These are phyloP conservation scores for Chlorophyllum brunneum DNA, from an alignment of 768 basidiomycete genomes.

Conservation along the genomic window DNA sequence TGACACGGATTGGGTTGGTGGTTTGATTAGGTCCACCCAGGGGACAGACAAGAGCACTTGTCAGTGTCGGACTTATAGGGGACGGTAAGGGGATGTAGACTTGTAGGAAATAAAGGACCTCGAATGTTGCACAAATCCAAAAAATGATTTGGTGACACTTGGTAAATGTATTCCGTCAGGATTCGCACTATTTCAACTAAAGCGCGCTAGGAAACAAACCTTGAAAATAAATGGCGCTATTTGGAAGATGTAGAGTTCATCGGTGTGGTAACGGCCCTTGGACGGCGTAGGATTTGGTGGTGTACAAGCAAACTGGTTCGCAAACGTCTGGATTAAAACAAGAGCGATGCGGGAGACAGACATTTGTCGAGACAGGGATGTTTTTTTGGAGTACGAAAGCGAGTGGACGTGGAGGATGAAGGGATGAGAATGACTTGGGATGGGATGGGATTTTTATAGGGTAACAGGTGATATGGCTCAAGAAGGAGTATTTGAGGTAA, in stretches of 20 bases:
- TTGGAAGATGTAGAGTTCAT: slow-evolving; percentile 47
- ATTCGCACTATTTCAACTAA: not conserved
- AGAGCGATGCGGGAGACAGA: slow-evolving; percentile 44
- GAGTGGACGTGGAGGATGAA: not conserved
- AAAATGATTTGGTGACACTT: slow-evolving; percentile 48
- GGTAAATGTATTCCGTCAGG: not conserved
- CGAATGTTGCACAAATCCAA: slow-evolving; percentile 48
- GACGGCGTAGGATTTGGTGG: slow-evolving; percentile 53
- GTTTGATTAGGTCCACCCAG: slow-evolving; percentile 19
- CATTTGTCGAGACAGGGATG: slow-evolving; percentile 28
- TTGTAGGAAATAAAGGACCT: slow-evolving; percentile 40
- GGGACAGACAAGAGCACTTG: slow-evolving; percentile 29
- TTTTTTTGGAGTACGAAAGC: not conserved
- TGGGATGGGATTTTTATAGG: slow-evolving; percentile 15
- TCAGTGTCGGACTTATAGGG: slow-evolving; percentile 25
- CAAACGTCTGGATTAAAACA: slow-evolving; percentile 43
- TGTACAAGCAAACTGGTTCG: slow-evolving; percentile 49
- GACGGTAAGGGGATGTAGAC: slow-evolving; percentile 26
- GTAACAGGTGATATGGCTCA: not conserved
- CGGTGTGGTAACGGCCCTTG: slow-evolving; percentile 50
- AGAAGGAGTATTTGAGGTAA: slow-evolving; percentile 3
- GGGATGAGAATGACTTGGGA: not conserved
- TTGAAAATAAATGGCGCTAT: slow-evolving; percentile 56
- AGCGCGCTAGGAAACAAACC: slow-evolving; percentile 23
- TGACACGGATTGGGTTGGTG: slow-evolving; percentile 27